phyloP scores from a whole-genome alignment of 768 basidiomycete species.

The Pleurotus tuber-regium region DNA sequence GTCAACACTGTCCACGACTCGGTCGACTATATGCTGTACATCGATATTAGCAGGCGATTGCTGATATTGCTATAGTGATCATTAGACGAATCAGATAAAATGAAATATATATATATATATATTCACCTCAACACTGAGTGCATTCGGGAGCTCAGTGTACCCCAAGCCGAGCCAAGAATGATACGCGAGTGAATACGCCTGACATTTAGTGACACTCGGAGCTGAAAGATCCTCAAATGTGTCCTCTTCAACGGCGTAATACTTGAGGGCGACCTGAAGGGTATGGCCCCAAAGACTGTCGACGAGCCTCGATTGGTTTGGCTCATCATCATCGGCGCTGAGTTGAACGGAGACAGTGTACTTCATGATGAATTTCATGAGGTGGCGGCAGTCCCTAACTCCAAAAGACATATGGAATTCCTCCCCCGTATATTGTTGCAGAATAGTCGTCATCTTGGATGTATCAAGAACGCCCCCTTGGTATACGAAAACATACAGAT shows the following conservation, averaged over 20 bases:
- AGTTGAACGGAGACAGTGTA: slow-evolving; percentile 1
- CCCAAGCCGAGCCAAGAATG: not conserved
- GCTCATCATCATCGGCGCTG: not conserved
- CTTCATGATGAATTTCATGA: not conserved
- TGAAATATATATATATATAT: not conserved
- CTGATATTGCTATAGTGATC: not conserved
- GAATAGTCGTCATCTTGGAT: not conserved
- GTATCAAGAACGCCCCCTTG: not conserved
- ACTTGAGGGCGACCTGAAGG: not conserved
- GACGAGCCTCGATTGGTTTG: not conserved
- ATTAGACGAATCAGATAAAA: not conserved
- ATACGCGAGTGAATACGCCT: not conserved
- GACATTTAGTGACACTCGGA: not conserved
- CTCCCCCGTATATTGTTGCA: not conserved
- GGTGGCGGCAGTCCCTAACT: slow-evolving; percentile 5
- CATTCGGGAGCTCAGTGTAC: not conserved
- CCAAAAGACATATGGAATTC: not conserved
- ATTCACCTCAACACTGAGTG: not conserved
- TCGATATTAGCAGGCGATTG: not conserved
- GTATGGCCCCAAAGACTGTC: slow-evolving; percentile 7
- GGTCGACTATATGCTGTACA: too few species aligned
- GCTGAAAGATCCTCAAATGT: not conserved
- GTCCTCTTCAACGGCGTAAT: slow-evolving; percentile 1
- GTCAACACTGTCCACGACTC: too few species aligned
- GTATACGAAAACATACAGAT: slow-evolving; percentile 11